Conservation (phyloP, 2,329 filamentous ascomycete genomes). For the Colletotrichum tofieldiae region DNA sequence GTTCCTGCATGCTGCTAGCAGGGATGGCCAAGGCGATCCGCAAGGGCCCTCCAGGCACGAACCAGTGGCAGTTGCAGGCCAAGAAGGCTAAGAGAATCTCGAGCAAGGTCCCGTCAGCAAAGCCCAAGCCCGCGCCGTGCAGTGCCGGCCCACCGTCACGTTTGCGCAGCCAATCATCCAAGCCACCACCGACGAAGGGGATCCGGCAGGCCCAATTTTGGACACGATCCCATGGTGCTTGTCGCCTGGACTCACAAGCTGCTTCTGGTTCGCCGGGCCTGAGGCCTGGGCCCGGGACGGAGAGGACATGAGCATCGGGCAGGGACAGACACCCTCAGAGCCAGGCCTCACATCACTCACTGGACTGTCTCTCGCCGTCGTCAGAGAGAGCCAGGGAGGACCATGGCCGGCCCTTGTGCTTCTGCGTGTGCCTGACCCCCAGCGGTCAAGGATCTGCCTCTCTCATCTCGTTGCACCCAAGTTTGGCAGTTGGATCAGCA, state of each 20-base stretch:
- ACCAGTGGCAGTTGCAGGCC: slow-evolving; percentile 40
- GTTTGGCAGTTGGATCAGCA: slow-evolving; percentile 12
- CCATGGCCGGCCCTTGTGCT: neutral
- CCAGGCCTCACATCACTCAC: neutral
- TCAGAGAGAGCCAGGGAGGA: neutral
- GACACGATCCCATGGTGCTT: slow-evolving; percentile 30
- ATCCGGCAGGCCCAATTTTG: slow-evolving; percentile 33
- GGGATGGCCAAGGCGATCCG: slow-evolving; percentile 35
- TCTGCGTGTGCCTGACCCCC: neutral
- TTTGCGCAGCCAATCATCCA: slow-evolving; percentile 28
- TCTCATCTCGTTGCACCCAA: neutral
- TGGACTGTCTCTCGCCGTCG: neutral
- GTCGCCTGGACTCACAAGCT: slow-evolving; percentile 22
- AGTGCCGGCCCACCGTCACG: slow-evolving; percentile 30
- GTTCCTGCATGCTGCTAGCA: slow-evolving; percentile 43
- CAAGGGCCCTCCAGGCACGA: slow-evolving; percentile 41
- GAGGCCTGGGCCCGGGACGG: slow-evolving; percentile 11
- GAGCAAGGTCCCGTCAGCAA: slow-evolving; percentile 27
- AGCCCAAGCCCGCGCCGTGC: slow-evolving; percentile 27
- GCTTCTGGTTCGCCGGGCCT: slow-evolving; percentile 20
- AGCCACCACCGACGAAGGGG: neutral
- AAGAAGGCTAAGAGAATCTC: slow-evolving; percentile 2
- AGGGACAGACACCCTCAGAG: neutral
- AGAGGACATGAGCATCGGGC: neutral
- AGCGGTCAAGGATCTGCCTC: neutral